Base-by-base conservation (phyloP, 805 yeast species). In the Pichia eremophila region DNA sequence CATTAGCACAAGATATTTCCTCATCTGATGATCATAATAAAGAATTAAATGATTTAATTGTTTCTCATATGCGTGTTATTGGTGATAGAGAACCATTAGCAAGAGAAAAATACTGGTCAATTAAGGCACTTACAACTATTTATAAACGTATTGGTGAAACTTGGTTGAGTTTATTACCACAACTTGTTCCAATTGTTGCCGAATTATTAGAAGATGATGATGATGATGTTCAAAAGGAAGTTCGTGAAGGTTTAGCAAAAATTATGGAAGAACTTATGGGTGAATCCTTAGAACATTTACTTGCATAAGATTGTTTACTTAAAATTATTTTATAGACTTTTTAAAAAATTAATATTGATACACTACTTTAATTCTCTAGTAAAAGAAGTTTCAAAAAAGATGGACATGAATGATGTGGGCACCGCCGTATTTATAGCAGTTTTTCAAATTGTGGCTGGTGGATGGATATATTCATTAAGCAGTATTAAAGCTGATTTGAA, bases 181-280 rank as follows among this genome's bases (percentile, higher is more conserved):
- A 90, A 61, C 75, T 93, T 56, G 95, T 93, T 52, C 99, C 99
- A 34, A 76, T 87, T 51, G 87, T 93, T 64, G 96, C 98, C 8
- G 99, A 93, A 67, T 69, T 93, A 49, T 73, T 93, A 52, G 99
- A 93, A 61, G 98, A 90, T 62, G 98, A 93, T 51, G 95, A 90
- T 53, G 99, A 93, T 64, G 80, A 77, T 43, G 96, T 93, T 31
- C 98, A 93, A 65, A 63, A 78, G 60, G 97, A 89, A 66, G 96
- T 89, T 4, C 82, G 96, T 67, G 76, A 82, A 35, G 95, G 95
- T 14, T 74, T 93, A 52, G 95, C 91, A 9, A 87, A 85, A 58
- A 96, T 86, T 7, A 81, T 93, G 49, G 99, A 93, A 65, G 81
- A 79, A 50, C 95, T 89, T 19, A 73, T 93, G 54, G 99, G 99